A percentile compares a stretch with the other conserved stretches of the same genome.
Conservation (phyloP, 768 basidiomycete genomes). For the Trametes coccinea region DNA sequence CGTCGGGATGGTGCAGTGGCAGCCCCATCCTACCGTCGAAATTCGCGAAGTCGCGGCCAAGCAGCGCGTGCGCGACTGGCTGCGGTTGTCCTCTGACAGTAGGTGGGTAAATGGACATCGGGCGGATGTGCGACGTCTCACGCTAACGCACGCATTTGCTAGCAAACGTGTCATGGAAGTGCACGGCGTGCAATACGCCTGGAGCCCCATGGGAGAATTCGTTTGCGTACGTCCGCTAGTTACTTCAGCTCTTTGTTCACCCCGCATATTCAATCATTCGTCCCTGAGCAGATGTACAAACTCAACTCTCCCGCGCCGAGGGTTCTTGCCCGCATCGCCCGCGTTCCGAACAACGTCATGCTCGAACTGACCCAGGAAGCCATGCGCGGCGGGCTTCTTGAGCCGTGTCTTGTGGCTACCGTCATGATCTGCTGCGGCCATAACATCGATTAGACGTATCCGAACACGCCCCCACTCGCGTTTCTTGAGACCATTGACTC, state of each 20-base stretch:
- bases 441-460: conserved; percentile 49
- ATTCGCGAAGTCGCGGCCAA: conserved; percentile 50
- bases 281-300: conserved; percentile 45
- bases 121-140: not conserved
- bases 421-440: conserved; percentile 61
- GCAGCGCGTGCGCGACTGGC: conserved; percentile 54
- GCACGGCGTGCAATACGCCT: conserved; percentile 50
- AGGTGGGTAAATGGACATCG: conserved; percentile 34
- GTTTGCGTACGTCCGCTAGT: conserved; percentile 46
- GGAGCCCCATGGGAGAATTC: conserved; percentile 54
- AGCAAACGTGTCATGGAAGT: conserved; percentile 50
- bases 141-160: conserved; percentile 1
- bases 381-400: conserved; percentile 54
- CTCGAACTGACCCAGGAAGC: conserved; percentile 60
- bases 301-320: conserved; percentile 36
- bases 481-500: not conserved
- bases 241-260: not conserved
- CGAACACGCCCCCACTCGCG: not conserved
- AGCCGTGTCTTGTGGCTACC: conserved; percentile 51
- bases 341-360: conserved; percentile 43
- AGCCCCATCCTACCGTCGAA: conserved; percentile 49
- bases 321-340: conserved; percentile 50
- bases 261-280: not conserved
- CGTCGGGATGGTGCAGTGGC: conserved; percentile 62
- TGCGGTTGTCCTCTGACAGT: conserved; percentile 49